Evolutionary conservation across 768 basidiomycete species (phyloP).

Genomic region (Psilocybe azurescens): DNA sequence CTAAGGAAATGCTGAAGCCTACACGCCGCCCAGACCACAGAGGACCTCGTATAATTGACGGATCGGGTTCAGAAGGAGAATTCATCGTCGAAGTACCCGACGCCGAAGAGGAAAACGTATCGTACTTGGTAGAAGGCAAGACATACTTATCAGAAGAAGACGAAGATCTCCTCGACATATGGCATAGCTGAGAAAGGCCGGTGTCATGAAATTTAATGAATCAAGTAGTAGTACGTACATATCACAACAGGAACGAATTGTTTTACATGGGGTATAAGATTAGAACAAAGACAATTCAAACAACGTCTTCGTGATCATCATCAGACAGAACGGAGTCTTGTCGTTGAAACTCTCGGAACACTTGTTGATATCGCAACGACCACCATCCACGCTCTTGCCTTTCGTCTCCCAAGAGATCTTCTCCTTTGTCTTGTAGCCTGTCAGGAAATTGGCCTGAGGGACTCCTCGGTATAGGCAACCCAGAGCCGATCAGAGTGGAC

Average conservation of each 20-base stretch:
- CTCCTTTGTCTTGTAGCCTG: constrained; percentile 13
- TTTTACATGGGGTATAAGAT: background rate
- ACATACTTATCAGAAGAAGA: constrained; percentile 12
- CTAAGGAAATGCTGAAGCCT: background rate
- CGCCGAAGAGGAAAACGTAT: constrained; percentile 8
- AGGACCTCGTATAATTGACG: background rate
- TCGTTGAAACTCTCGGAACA: constrained; percentile 52
- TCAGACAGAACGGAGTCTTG: constrained; percentile 28
- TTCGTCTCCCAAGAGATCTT: constrained; percentile 23
- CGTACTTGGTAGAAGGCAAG: constrained; percentile 5
- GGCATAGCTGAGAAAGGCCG: constrained; percentile 13
- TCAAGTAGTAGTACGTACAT: background rate
- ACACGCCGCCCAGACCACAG: background rate
- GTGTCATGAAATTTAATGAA: constrained; percentile 2
- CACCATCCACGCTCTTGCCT: constrained; percentile 35
- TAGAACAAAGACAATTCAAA: constrained; percentile 9
- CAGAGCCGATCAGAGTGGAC: constrained; percentile 43
- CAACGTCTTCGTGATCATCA: constrained; percentile 21
- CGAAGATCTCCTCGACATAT: background rate
- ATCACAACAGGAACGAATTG: background rate
- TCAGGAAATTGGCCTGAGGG: constrained; percentile 64
- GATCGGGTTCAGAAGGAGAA: background rate
- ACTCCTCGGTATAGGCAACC: constrained; percentile 71
- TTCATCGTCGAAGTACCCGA: constrained; percentile 3
- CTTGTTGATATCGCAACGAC: constrained; percentile 35